These are phyloP conservation scores for Emergomyces orientalis DNA, from an alignment of 2,329 filamentous ascomycete genomes.

Conservation along the genomic window DNA sequence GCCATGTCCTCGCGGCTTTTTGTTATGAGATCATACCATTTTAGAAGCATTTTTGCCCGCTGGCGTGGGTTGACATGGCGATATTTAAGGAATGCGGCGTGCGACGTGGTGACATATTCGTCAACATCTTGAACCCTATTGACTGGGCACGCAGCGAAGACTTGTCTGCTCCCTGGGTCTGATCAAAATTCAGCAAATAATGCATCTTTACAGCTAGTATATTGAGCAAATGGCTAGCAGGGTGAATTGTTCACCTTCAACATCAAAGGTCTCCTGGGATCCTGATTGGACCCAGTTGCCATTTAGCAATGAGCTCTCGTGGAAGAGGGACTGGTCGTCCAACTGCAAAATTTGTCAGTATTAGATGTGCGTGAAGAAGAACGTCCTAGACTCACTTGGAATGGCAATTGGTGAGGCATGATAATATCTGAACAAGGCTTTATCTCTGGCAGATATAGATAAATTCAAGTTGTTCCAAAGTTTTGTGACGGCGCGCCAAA, in stretches of 20 bases:
- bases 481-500: not conserved
- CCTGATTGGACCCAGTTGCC: conserved; percentile 4
- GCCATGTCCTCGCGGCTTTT: not conserved
- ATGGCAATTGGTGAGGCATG: not conserved
- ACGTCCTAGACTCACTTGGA: not conserved
- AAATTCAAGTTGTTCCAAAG: not conserved
- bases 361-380: not conserved
- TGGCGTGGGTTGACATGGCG: not conserved
- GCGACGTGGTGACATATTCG: not conserved
- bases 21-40: not conserved
- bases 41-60: not conserved
- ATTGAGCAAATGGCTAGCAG: not conserved
- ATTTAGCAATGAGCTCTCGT: conserved; percentile 2
- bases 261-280: not conserved
- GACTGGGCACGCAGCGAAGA: not conserved
- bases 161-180: not conserved
- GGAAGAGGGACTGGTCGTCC: not conserved
- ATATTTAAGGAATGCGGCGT: not conserved
- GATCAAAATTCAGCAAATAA: not conserved
- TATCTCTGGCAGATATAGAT: not conserved
- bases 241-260: conserved; percentile 6
- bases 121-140: not conserved
- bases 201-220: not conserved
- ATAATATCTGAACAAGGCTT: not conserved
- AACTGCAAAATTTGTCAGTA: not conserved